Base-by-base conservation (phyloP, 768 basidiomycete genomes). In the Austroboletus eburneus region DNA sequence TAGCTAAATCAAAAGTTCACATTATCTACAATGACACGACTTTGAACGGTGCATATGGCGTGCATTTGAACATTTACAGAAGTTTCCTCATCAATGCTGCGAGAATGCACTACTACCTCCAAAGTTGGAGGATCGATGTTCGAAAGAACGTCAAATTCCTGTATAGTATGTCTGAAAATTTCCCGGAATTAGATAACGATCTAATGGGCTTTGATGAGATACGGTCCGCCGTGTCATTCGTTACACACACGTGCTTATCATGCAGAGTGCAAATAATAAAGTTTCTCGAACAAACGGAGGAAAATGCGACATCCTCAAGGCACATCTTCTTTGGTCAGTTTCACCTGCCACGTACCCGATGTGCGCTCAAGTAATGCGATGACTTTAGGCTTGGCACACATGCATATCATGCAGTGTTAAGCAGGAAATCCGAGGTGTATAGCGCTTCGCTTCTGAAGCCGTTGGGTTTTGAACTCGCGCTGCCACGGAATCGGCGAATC, bases 41-140 rank as follows among this genome's bases (percentile, higher is more conserved):
- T 13, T 72, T 95, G 50, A 96, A 94, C 63, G 67, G 78, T 8
- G 54, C 66, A 16, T 58, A 74, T 34, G 75, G 74, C 2, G 79
- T 91, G 9, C 79, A 87, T 63, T 63, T 81, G 43, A 99, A 97
- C 65, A 74, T 95, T 12, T 96, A 91, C 63, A 87, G 91, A 61
- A 88, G 84, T 57, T 86, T 93, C 59, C 65, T 89, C 24, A 64
- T 96, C 35, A 75, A 81, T 3, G 90, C 87, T 0, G 83, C 92
- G 74, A 95, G 90, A 69, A 86, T 91, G 76, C 82, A 90, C 49
- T 75, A 78, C 43, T 96, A 97, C 61, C 69, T 97, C 27, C 73
- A 76, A 29, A 73, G 75, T 42, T 85, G 80, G 81, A 72, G 76
- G 13, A 50, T 72, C 16, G 67, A 70, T 41, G 54, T 71, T n/a